A percentile compares a stretch with the other conserved stretches of the same genome.
Evolutionary conservation across 176 grass and related monocot species (phyloP).

Genomic region (Raddia distichophylla): DNA sequence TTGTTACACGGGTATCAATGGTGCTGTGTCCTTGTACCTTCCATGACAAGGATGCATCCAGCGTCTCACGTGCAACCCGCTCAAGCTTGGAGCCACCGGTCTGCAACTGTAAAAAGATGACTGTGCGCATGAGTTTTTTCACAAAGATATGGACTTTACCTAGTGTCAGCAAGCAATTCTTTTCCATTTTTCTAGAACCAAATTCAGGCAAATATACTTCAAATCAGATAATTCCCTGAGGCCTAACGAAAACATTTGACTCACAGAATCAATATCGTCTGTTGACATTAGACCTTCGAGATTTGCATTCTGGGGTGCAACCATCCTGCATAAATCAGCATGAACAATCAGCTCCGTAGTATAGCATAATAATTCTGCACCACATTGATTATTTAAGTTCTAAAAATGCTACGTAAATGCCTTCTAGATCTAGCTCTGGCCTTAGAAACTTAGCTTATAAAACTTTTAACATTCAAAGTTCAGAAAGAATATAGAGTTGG

Average conservation of each 20-base stretch:
- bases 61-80: constrained; percentile 37
- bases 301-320: constrained; percentile 43
- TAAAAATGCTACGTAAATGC: neutral
- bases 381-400: neutral
- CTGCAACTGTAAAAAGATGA: constrained; percentile 43
- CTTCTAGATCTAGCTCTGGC: neutral
- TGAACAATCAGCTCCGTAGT: constrained; percentile 18
- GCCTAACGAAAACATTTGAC: constrained; percentile 37
- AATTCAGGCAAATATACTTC: constrained; percentile 10
- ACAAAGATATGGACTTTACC: constrained; percentile 2
- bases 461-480: neutral
- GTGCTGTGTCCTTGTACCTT: constrained; percentile 52
- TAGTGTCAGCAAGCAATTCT: neutral
- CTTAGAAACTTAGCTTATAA: neutral
- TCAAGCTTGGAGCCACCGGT: constrained; percentile 68
- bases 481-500: neutral
- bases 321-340: constrained; percentile 59
- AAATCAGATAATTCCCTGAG: neutral
- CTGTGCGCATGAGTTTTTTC: neutral
- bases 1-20: constrained; percentile 15
- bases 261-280: constrained; percentile 49
- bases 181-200: neutral
- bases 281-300: constrained; percentile 66
- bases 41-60: constrained; percentile 87
- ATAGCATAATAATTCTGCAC: neutral